These are phyloP conservation scores for Trichoderma arundinaceum DNA, from an alignment of 2,329 filamentous ascomycete species.

Conservation along the genomic window DNA sequence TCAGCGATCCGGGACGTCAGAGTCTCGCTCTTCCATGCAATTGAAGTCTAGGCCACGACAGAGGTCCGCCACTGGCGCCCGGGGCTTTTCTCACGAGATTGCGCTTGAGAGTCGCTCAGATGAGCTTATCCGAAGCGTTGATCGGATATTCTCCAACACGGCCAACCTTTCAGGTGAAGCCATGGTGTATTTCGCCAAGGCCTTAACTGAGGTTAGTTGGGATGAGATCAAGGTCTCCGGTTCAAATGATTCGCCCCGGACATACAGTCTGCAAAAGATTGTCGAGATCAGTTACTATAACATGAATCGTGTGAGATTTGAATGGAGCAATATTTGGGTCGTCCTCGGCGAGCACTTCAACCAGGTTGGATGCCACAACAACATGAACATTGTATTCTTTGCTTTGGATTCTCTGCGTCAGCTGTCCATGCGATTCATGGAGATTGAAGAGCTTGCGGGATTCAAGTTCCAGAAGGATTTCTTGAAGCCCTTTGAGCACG, in stretches of 20 bases:
- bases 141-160: slow-evolving; percentile 96
- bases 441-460: slow-evolving; percentile 94
- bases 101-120: slow-evolving; percentile 91
- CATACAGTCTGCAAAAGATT: slow-evolving; percentile 96
- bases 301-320: slow-evolving; percentile 97
- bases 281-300: slow-evolving; percentile 99
- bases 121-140: slow-evolving; percentile 89
- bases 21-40: slow-evolving; percentile 71
- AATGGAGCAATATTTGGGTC: slow-evolving; percentile 98
- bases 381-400: slow-evolving; percentile 97
- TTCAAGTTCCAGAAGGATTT: slow-evolving; percentile 99
- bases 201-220: slow-evolving; percentile 95
- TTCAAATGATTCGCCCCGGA: slow-evolving; percentile 91
- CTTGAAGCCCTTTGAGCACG: slow-evolving; percentile 95
- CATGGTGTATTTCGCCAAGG: slow-evolving; percentile 92
- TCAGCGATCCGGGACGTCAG: slow-evolving; percentile 58
- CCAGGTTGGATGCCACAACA: slow-evolving; percentile 92
- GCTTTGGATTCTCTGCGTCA: slow-evolving; percentile 94
- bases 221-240: slow-evolving; percentile 98
- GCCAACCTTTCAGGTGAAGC: slow-evolving; percentile 91
- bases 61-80: slow-evolving; percentile 63
- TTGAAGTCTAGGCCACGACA: slow-evolving; percentile 55
- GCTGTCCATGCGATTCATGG: slow-evolving; percentile 98
- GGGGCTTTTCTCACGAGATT: slow-evolving; percentile 75
- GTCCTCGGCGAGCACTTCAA: slow-evolving; percentile 99